Conservation (phyloP, 2,329 filamentous ascomycete genomes). For the Fusarium falciforme region DNA sequence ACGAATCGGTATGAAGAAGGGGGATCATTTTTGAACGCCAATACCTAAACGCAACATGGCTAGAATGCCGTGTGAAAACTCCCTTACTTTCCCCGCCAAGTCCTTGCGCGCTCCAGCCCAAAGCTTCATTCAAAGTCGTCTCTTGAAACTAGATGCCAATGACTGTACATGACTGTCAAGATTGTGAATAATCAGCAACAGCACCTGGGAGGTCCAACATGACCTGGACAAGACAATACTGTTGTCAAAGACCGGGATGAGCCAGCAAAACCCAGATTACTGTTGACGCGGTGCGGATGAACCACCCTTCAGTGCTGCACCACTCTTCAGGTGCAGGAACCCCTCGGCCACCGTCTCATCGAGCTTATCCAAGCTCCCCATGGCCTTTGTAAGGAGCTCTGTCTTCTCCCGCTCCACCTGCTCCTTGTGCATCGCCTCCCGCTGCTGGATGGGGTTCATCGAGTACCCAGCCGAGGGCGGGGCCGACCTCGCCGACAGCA, state of each 20-base stretch:
- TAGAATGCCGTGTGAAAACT: conserved; percentile 1
- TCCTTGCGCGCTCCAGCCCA: background rate
- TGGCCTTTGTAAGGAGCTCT: conserved; percentile 55
- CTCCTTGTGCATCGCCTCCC: conserved; percentile 60
- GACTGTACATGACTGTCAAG: background rate
- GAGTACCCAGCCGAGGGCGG: conserved; percentile 51
- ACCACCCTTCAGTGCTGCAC: conserved; percentile 11
- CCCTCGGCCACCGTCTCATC: conserved; percentile 53
- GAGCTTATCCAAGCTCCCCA: conserved; percentile 50
- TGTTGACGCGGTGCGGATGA: background rate
- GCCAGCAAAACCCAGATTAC: background rate
- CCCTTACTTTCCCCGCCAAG: background rate
- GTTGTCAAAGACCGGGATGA: no score
- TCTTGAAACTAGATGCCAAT: background rate
- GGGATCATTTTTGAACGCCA: conserved; percentile 19
- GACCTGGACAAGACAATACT: background rate
- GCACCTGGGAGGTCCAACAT: background rate
- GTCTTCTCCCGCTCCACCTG: conserved; percentile 57
- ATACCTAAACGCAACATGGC: background rate
- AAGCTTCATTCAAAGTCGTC: background rate
- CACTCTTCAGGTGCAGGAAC: conserved; percentile 47
- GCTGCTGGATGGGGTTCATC: conserved; percentile 59
- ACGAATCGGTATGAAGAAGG: conserved; percentile 1
- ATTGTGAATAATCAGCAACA: background rate
- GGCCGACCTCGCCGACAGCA: conserved; percentile 54